Conservation (phyloP, 257 asterid species). For the Solanum ahanhuiri region DNA sequence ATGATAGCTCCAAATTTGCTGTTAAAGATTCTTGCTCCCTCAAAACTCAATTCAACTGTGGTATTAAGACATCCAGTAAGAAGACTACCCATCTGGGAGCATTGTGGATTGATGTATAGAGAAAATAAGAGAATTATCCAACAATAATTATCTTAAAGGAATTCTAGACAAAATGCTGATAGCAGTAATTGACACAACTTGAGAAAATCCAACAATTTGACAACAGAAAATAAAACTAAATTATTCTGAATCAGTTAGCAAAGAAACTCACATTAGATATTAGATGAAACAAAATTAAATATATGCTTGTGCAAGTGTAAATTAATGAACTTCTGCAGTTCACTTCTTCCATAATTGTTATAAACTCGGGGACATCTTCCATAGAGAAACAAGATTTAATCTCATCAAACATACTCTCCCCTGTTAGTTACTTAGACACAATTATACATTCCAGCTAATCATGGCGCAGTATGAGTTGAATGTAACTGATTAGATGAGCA, state of each 20-base stretch:
- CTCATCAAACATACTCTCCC: not conserved
- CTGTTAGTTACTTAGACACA: not conserved
- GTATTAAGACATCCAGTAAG: slow-evolving; percentile 3
- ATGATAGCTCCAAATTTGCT: not conserved
- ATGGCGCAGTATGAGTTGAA: not conserved
- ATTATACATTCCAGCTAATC: not conserved
- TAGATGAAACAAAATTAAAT: not conserved
- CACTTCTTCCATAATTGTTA: not conserved
- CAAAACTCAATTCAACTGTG: not conserved
- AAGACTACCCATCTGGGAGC: not conserved
- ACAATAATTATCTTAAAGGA: not conserved
- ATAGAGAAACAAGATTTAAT: not conserved
- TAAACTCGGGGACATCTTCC: not conserved
- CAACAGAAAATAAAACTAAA: not conserved
- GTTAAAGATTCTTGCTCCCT: not conserved
- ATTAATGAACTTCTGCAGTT: not conserved
- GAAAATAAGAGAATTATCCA: not conserved
- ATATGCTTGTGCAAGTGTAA: not conserved
- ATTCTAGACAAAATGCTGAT: not conserved
- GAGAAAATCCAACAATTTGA: not conserved
- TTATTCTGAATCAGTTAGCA: not conserved
- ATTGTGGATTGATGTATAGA: not conserved
- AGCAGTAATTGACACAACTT: not conserved
- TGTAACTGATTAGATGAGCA: not conserved
- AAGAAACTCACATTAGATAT: not conserved